Conservation (phyloP, 2,329 filamentous ascomycete species). For the Coniochaeta sp. region DNA sequence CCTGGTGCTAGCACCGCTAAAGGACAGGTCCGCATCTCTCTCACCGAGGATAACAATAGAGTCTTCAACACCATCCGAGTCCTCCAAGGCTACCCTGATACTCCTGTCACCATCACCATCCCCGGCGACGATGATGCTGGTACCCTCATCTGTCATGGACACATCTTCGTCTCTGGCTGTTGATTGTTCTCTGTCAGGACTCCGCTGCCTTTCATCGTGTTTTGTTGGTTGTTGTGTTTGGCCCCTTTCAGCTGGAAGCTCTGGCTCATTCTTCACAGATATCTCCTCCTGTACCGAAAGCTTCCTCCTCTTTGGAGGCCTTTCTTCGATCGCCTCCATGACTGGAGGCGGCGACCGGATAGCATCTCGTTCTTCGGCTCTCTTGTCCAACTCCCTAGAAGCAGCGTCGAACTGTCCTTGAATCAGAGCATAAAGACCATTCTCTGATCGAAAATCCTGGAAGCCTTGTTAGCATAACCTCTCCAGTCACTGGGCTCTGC, state of each 20-base stretch:
- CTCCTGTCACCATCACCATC: not conserved
- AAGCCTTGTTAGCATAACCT: not conserved
- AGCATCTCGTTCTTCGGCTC: slow-evolving; percentile 11
- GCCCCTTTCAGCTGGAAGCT: not conserved
- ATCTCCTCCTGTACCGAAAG: slow-evolving; percentile 11
- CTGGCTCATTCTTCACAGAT: slow-evolving; percentile 10
- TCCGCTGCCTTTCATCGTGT: not conserved
- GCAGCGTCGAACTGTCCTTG: slow-evolving; percentile 58
- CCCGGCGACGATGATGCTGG: not conserved
- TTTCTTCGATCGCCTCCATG: not conserved
- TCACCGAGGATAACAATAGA: not conserved
- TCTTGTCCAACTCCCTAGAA: slow-evolving; percentile 22
- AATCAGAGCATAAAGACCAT: slow-evolving; percentile 66
- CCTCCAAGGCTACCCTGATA: not conserved
- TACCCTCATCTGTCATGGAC: not conserved
- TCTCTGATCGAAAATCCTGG: slow-evolving; percentile 65
- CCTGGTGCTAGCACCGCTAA: not conserved
- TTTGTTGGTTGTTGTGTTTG: not conserved
- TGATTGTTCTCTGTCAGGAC: not conserved
- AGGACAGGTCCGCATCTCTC: not conserved
- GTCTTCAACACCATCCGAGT: not conserved
- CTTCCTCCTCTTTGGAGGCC: slow-evolving; percentile 19
- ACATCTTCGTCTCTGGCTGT: not conserved
- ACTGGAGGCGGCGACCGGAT: not conserved
- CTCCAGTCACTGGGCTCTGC: not conserved